These are phyloP conservation scores for Malania oleifera DNA, from an alignment of 164 flowering plant genomes.

Conservation along the genomic window DNA sequence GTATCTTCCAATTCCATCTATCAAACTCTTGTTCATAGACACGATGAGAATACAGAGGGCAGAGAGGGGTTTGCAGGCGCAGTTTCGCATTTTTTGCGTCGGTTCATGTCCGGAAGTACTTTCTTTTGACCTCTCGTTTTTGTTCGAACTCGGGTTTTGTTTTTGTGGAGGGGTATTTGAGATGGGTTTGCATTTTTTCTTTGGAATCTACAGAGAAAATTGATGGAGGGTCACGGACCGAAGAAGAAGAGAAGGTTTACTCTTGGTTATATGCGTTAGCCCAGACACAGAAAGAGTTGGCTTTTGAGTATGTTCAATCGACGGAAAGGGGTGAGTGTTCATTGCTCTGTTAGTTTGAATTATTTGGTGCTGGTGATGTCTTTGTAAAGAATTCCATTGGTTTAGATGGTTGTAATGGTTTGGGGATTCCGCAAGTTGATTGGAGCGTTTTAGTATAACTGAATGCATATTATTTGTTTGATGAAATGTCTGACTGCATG, in stretches of 20 bases:
- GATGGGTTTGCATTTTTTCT: constrained; percentile 6
- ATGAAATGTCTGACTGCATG: too few relatives aligned
- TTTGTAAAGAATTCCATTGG: too few relatives aligned
- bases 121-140: neutral
- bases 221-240: constrained; percentile 47
- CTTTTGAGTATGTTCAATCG: constrained; percentile 62
- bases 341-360: neutral
- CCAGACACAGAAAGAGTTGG: constrained; percentile 41
- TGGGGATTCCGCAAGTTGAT: neutral
- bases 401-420: too few relatives aligned
- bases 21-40: constrained; percentile 23
- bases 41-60: neutral
- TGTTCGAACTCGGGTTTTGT: neutral
- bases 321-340: constrained; percentile 64
- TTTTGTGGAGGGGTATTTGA: neutral
- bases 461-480: neutral
- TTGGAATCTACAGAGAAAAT: constrained; percentile 29
- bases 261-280: constrained; percentile 66
- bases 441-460: neutral
- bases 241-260: constrained; percentile 61
- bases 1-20: constrained; percentile 7
- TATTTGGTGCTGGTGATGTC: neutral
- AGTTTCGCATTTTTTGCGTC: constrained; percentile 17
- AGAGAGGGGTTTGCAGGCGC: constrained; percentile 12
- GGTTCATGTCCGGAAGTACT: constrained; percentile 37